These are phyloP conservation scores for Solanum microdontum DNA, from an alignment of 257 asterid genomes.

Conservation along the genomic window DNA sequence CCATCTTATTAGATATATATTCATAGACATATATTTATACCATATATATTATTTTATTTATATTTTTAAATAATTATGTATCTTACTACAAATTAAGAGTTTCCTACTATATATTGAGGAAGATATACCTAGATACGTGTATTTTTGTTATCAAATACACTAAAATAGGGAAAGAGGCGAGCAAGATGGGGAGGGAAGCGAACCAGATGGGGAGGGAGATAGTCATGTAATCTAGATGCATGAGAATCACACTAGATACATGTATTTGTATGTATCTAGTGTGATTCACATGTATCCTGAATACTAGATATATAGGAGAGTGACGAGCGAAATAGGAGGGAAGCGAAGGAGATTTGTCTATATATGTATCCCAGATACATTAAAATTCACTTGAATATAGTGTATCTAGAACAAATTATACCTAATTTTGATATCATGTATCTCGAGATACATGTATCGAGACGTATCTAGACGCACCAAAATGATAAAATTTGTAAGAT, in stretches of 20 bases:
- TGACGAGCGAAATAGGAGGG: no score
- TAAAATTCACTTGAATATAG: neutral
- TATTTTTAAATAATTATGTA: no score
- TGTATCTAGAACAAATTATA: no score
- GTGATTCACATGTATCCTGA: neutral
- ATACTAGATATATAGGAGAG: neutral
- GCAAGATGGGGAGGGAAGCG: no score
- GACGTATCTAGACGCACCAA: neutral
- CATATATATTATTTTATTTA: no score
- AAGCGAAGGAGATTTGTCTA: neutral
- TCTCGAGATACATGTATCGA: neutral
- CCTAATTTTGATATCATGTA: neutral
- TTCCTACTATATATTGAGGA: fast-evolving
- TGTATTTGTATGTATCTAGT: no score
- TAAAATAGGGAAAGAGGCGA: no score
- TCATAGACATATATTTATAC: neutral
- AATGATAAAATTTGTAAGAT: no score
- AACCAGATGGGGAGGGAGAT: no score
- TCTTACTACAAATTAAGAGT: no score
- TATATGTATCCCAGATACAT: neutral
- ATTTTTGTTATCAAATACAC: neutral
- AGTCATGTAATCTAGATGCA: no score
- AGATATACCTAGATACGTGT: fast-evolving
- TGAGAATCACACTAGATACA: neutral
- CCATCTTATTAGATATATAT: neutral